Evolutionary conservation across 2,329 filamentous ascomycete genomes (phyloP).

Genomic region (Microdochium nivale): DNA sequence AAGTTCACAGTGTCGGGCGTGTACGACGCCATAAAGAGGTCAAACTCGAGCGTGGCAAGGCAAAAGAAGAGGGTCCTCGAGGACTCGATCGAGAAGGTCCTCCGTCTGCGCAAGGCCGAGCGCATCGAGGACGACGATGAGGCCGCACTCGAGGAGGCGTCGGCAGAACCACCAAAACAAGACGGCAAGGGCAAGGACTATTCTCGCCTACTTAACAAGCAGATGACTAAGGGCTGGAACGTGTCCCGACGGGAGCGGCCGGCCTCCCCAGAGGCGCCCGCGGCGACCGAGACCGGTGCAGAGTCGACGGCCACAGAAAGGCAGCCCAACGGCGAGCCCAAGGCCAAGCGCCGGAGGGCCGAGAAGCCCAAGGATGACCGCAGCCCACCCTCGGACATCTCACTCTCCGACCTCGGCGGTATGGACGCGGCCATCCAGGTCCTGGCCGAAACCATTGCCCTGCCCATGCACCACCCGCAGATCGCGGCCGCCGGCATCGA

Average conservation of each 20-base stretch:
- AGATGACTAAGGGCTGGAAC: constrained; percentile 31
- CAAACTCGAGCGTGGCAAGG: constrained; percentile 79
- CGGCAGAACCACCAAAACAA: constrained; percentile 14
- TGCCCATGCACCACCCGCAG: constrained; percentile 62
- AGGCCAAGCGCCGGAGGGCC: constrained; percentile 55
- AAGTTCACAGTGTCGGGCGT: constrained; percentile 52
- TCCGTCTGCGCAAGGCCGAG: constrained; percentile 64
- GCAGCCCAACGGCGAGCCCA: constrained; percentile 57
- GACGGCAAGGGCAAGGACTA: constrained; percentile 21
- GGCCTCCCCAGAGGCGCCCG: constrained; percentile 10
- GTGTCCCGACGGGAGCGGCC: constrained; percentile 14
- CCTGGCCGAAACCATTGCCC: constrained; percentile 61
- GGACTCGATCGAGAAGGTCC: constrained; percentile 74
- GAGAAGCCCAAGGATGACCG: constrained; percentile 45
- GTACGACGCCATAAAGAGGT: constrained; percentile 73
- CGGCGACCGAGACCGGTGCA: constrained; percentile 11
- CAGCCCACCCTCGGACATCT: constrained; percentile 58
- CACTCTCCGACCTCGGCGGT: constrained; percentile 65
- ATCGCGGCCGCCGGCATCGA: constrained; percentile 55
- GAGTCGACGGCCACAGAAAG: constrained; percentile 31
- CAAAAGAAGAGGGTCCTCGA: constrained; percentile 75
- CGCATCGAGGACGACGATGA: constrained; percentile 37
- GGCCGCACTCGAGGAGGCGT: constrained; percentile 15
- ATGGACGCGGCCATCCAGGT: constrained; percentile 64
- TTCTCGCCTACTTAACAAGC: constrained; percentile 27